Evolutionary conservation across 2,329 filamentous ascomycete species (phyloP), one percentile per base, ranked within the genome.

Genomic region (Aureobasidium sp.): DNA sequence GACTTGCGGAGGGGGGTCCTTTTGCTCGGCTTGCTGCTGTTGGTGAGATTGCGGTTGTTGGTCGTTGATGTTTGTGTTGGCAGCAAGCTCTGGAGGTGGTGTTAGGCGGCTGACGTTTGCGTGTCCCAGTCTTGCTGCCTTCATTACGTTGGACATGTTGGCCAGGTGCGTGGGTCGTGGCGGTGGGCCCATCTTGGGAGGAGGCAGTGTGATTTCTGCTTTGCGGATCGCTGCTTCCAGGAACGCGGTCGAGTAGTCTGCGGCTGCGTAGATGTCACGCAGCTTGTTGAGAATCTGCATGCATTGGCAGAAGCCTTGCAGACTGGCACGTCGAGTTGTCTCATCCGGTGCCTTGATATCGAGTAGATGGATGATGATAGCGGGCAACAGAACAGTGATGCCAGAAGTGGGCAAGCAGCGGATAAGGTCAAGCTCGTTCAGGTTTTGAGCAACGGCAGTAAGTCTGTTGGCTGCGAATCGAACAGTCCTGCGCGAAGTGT

Each of bases 171-270:
- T 15, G 13, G 62, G 55, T 25, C 42, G 29, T 8, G 55, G 55
- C 23, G 55, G 55, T 19, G 43, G 40, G 25, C 49, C 38, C 50
- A 53, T 57, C 38, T 60, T 54, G 29, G 61, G 33, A 13, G 70
- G 69, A 2, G 81, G 82, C 40, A 90, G 78, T 60, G 89, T 85
- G 64, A 94, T 91, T 60, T 89, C 85, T 9, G 90, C 90, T 76
- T 95, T 95, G 64, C 89, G 86, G 64, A 96, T 88, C 0, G 91
- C 90, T 1, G 91, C 90, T 70, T 95, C 90, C n/a, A 96, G 80
- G 77, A 96, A 96, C 2, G 89, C 89, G 0, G 89, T 93, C n/a
- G 90, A 91, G 68, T 94, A 96, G 73, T 96, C 92, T n/a, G 93
- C 93, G 0, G 92, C 91, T 0, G 91, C 86, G 69, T 97, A 96